Percentiles rank a stretch among this genome's conserved stretches.
phyloP scores from a whole-genome alignment of 1,284 basidiomycete genomes.

The Apiotrichum porosum region DNA sequence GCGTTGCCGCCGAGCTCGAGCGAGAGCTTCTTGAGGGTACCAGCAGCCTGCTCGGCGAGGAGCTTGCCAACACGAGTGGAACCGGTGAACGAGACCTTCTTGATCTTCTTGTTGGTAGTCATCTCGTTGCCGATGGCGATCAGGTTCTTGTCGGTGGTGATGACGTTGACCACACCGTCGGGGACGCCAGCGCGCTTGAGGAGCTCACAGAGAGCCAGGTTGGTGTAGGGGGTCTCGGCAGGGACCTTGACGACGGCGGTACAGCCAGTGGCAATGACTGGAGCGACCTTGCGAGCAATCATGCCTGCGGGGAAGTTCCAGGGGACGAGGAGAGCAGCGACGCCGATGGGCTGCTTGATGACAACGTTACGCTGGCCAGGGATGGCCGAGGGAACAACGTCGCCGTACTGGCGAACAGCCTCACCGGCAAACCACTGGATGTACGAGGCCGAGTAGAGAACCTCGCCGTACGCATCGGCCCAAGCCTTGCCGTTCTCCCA shows the following conservation, averaged over 20 bases:
- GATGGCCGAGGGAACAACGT: conserved; percentile 75
- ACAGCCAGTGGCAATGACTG: conserved; percentile 84
- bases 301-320: conserved; percentile 84
- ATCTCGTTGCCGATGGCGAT: conserved; percentile 44
- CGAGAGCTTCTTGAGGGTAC: conserved; percentile 87
- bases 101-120: conserved; percentile 40
- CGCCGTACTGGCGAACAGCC: conserved; percentile 65
- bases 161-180: conserved; percentile 89
- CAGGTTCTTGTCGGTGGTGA: conserved; percentile 56
- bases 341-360: conserved; percentile 89
- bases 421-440: conserved; percentile 83
- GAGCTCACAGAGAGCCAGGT: conserved; percentile 67
- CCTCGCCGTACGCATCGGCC: conserved; percentile 74
- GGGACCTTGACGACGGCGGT: conserved; percentile 94
- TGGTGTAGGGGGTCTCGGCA: conserved; percentile 91
- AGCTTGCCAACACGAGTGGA: conserved; percentile 88
- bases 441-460: conserved; percentile 74
- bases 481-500: conserved; percentile 86
- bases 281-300: conserved; percentile 56
- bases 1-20: conserved; percentile 57
- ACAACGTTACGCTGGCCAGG: conserved; percentile 74
- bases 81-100: conserved; percentile 87
- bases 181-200: conserved; percentile 84
- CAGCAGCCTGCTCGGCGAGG: conserved; percentile 73
- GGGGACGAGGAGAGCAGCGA: conserved; percentile 48